These are phyloP conservation scores for Aplosporella prunicola DNA, from an alignment of 2,329 filamentous ascomycete species.

Conservation along the genomic window DNA sequence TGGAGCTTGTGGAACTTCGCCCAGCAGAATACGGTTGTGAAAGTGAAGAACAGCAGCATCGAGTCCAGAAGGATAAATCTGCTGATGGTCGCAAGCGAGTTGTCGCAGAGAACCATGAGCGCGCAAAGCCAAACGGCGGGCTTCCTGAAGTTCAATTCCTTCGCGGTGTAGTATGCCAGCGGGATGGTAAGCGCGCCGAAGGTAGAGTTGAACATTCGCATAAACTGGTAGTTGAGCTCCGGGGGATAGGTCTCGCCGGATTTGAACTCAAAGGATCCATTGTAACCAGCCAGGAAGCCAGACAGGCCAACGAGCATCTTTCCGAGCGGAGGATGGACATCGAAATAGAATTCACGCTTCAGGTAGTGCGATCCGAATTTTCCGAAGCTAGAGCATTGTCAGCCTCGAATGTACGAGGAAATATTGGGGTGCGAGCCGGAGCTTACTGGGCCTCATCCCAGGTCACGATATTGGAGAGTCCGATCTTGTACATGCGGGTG, in stretches of 20 bases:
- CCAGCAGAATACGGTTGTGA: slow-evolving; percentile 95
- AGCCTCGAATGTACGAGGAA: slow-evolving; percentile 13
- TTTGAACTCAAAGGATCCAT: slow-evolving; percentile 99
- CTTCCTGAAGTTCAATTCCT: slow-evolving; percentile 76
- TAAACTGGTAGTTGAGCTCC: slow-evolving; percentile 94
- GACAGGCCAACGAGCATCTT: slow-evolving; percentile 98
- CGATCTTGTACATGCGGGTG: slow-evolving; percentile 59
- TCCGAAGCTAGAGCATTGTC: slow-evolving; percentile 55
- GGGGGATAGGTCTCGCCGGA: slow-evolving; percentile 91
- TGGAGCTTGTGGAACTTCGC: slow-evolving; percentile 89
- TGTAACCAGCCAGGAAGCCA: slow-evolving; percentile 93
- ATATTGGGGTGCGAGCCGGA: slow-evolving; percentile 7
- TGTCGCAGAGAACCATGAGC: slow-evolving; percentile 96
- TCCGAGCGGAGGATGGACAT: slow-evolving; percentile 88
- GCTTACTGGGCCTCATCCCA: slow-evolving; percentile 69
- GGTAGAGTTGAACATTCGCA: slow-evolving; percentile 93
- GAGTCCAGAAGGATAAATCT: slow-evolving; percentile 97
- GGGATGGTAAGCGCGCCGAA: slow-evolving; percentile 91
- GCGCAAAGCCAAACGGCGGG: slow-evolving; percentile 91
- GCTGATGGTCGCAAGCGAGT: slow-evolving; percentile 98
- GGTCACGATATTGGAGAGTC: slow-evolving; percentile 60
- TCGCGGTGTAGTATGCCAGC: slow-evolving; percentile 89
- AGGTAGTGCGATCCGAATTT: slow-evolving; percentile 99
- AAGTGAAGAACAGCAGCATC: slow-evolving; percentile 98
- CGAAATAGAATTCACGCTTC: slow-evolving; percentile 99